Evolutionary conservation across 257 asterid species (phyloP).

Genomic region (Petrea volubilis): DNA sequence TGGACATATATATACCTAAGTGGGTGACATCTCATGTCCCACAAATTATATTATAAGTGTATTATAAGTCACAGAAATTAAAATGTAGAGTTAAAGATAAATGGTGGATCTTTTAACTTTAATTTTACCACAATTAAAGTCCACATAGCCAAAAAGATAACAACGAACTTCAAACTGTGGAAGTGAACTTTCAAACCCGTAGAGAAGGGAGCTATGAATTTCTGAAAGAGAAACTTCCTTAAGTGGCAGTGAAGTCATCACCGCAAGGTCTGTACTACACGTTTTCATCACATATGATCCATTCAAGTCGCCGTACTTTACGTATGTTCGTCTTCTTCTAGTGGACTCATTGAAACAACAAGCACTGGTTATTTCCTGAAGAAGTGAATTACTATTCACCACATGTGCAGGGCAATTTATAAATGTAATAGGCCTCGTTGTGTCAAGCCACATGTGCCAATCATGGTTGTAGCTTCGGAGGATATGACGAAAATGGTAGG

Average conservation of each 20-base stretch:
- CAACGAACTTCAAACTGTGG: background rate
- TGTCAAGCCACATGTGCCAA: no score
- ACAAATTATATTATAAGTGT: no score
- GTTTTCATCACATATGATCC: background rate
- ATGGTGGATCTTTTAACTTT: no score
- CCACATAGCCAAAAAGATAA: no score
- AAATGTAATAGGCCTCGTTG: background rate
- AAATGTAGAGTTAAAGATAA: no score
- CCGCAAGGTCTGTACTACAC: slow-evolving; percentile 13
- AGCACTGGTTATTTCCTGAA: background rate
- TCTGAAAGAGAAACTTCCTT: slow-evolving; percentile 12
- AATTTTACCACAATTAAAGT: no score
- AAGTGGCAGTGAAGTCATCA: background rate
- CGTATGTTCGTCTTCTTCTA: background rate
- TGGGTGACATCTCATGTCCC: no score
- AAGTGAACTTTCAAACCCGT: slow-evolving; percentile 31
- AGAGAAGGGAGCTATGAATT: slow-evolving; percentile 17
- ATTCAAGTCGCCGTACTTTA: slow-evolving; percentile 15
- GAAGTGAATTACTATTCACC: background rate
- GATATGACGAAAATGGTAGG: no score
- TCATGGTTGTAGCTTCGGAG: background rate
- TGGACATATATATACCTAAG: no score
- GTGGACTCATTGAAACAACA: no score
- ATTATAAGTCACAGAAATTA: no score
- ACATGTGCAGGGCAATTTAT: slow-evolving; percentile 22